These are phyloP conservation scores for Benincasa hispida DNA, from an alignment of 306 rosid genomes.

Conservation along the genomic window DNA sequence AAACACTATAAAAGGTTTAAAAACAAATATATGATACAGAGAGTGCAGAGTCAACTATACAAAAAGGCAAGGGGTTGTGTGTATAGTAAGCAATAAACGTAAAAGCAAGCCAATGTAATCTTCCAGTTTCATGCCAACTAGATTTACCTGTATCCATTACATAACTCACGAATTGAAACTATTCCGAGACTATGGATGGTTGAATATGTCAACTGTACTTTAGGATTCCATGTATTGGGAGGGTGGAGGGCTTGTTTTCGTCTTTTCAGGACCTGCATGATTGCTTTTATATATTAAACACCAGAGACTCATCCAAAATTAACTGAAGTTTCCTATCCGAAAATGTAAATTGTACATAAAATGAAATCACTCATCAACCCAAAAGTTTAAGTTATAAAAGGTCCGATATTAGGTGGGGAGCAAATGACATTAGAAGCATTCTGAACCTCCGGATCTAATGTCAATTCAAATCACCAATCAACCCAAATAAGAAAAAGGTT, in stretches of 20 bases:
- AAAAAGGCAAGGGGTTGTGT: neutral
- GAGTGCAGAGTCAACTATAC: neutral
- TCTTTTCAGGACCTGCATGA: slow-evolving; percentile 62
- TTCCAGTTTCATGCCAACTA: neutral
- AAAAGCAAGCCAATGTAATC: neutral
- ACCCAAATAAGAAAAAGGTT: neutral
- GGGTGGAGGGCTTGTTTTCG: slow-evolving; percentile 82
- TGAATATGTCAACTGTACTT: slow-evolving; percentile 12
- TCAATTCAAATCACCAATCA: too few relatives aligned
- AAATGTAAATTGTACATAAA: neutral
- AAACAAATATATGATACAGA: neutral
- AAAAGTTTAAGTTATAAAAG: too few relatives aligned
- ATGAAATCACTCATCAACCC: too few relatives aligned
- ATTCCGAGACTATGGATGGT: neutral
- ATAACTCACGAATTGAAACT: neutral
- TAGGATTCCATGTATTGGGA: slow-evolving; percentile 82
- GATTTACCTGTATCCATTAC: neutral
- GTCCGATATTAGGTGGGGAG: too few relatives aligned
- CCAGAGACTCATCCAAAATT: neutral
- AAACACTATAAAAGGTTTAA: neutral
- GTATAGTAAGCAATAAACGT: neutral
- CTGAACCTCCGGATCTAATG: too few relatives aligned
- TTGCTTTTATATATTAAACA: slow-evolving; percentile 14
- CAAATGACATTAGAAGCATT: too few relatives aligned
- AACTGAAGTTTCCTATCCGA: neutral